These are phyloP conservation scores for Rasamsonia emersonii DNA, from an alignment of 2,329 filamentous ascomycete species.

Conservation along the genomic window DNA sequence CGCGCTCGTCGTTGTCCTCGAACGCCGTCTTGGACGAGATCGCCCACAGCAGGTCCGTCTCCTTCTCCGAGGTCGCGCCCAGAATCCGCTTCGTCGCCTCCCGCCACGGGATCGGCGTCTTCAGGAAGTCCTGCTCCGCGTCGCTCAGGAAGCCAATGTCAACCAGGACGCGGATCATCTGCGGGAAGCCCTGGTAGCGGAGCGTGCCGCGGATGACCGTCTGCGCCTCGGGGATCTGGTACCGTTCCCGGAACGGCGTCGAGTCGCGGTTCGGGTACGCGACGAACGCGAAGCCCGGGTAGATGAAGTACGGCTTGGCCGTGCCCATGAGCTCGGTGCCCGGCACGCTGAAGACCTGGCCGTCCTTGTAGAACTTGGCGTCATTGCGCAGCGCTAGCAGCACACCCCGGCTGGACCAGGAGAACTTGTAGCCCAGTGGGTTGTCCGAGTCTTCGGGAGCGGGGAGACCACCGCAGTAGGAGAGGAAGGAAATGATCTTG, in stretches of 20 bases:
- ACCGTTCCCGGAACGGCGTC: conserved; percentile 77
- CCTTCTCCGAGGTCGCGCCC: conserved; percentile 55
- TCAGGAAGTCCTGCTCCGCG: conserved; percentile 55
- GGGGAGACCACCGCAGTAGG: conserved; percentile 75
- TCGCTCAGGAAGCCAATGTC: conserved; percentile 84
- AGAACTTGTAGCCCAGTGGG: conserved; percentile 90
- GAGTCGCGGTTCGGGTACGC: conserved; percentile 91
- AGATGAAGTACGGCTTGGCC: conserved; percentile 86
- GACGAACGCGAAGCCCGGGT: conserved; percentile 80
- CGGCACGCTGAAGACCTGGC: conserved; percentile 59
- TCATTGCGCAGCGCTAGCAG: conserved; percentile 77
- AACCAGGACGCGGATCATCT: conserved; percentile 80
- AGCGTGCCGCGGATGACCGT: conserved; percentile 80
- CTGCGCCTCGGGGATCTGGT: conserved; percentile 84
- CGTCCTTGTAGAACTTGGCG: conserved; percentile 75
- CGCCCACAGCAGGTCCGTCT: conserved; percentile 62
- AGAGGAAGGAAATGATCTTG: conserved; percentile 73
- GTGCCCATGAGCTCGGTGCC: conserved; percentile 69
- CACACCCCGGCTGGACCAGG: conserved; percentile 71
- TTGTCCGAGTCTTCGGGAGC: conserved; percentile 72
- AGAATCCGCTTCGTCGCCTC: conserved; percentile 74
- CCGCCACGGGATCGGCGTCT: conserved; percentile 66
- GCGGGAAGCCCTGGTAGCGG: conserved; percentile 80
- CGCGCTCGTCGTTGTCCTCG: conserved; percentile 56
- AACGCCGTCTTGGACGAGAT: conserved; percentile 71